Evolutionary conservation across 805 yeast species (phyloP).

Genomic region (Ogataea methanolica): DNA sequence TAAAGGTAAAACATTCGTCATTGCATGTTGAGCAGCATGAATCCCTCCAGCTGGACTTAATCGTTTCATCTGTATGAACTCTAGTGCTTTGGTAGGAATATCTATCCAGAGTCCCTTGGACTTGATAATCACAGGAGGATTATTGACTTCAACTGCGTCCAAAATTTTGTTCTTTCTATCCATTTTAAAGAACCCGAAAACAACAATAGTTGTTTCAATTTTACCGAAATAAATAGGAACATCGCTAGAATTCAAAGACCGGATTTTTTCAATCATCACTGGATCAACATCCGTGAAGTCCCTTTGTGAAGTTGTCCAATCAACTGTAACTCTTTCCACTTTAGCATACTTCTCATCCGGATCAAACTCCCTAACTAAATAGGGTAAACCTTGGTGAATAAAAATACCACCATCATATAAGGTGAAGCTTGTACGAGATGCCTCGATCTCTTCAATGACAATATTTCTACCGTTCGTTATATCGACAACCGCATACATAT

Average conservation of each 20-base stretch:
- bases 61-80: conserved; percentile 48
- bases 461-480: conserved; percentile 69
- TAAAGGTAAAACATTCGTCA: conserved; percentile 73
- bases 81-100: conserved; percentile 63
- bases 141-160: conserved; percentile 88
- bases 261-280: conserved; percentile 55
- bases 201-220: conserved; percentile 66
- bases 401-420: conserved; percentile 89
- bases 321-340: conserved; percentile 85
- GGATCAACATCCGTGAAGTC: conserved; percentile 96
- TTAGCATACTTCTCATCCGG: conserved; percentile 75
- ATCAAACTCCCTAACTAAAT: conserved; percentile 79
- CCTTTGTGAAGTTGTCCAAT: conserved; percentile 89
- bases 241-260: conserved; percentile 46
- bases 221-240: conserved; percentile 73
- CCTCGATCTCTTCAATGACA: conserved; percentile 86
- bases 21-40: conserved; percentile 94
- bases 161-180: conserved; percentile 73
- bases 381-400: conserved; percentile 90
- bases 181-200: conserved; percentile 90
- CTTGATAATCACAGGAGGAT: conserved; percentile 68
- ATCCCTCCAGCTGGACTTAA: conserved; percentile 83
- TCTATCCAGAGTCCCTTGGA: conserved; percentile 93
- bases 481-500: conserved; percentile 84
- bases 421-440: conserved; percentile 83